Evolutionary conservation across 495 filamentous ascomycete species (phyloP), one percentile per base, ranked within the genome.

Genomic region (Lasiosphaeria hispida): DNA sequence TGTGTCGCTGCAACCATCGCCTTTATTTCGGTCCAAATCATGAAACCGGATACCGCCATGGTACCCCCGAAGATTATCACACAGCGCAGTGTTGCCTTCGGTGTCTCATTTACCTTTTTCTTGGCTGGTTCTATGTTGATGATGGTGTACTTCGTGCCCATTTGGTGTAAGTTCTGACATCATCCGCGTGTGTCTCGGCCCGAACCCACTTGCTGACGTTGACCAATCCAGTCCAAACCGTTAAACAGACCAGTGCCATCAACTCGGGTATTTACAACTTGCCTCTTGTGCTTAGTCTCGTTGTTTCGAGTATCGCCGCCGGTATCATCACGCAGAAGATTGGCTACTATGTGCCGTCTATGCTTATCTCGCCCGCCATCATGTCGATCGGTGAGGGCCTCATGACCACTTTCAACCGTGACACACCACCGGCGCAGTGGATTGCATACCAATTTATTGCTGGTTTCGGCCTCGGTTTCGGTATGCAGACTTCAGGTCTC

Each of bases 381-480:
- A 85, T 87, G 77, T 69, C 85, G 14, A 74, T 86, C 14, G 89
- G 87, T 3, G 77, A 84, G 35, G 89, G 89, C 4, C 74, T 92
- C 9, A 73, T 92, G 57, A 84, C 79, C 10, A 90, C 87, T 0
- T 82, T 90, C 61, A 75, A 75, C 35, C 69, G 77, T 0, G 66
- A 80, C 53, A 83, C 83, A 7, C 64, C 67, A 11, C 71, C 78
- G 10, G 58, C 76, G 4, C 76, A 80, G 39, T 92, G 88, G 88
- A 87, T 90, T 51, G 85, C 83, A 10, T 91, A 83, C 66, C 87
- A 91, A 63, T 76, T 89, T 52, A 57, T 92, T n/a, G 81, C 78
- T 48, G 90, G 90, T 36, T 77, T 87, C 10, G 90, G 88, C 7
- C 64, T 90, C 6, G 90, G 89, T 0, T 71, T 83, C 8, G 87